Base-by-base conservation (phyloP, 148 eudicot genomes). In the Cornus controversa region DNA sequence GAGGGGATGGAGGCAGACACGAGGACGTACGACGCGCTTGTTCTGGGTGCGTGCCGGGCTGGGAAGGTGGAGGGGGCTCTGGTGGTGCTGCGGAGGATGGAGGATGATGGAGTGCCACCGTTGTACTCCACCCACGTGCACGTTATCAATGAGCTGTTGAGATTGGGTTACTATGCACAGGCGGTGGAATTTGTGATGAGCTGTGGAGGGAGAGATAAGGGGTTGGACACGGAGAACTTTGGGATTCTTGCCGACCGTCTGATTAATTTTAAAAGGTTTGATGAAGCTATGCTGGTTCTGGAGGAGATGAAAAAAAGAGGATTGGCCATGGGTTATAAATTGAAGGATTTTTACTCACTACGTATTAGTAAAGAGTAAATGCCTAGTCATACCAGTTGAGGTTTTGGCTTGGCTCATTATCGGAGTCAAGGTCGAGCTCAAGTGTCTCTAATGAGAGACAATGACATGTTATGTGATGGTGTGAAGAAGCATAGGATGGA, bases 21-120 rank as follows among this genome's bases (percentile, higher is more conserved):
- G 26, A 82, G 86, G 70, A 89, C 93, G 34, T 91, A 91, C 50
- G 91, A 91, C 66, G 91, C 92, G 5, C 82, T 91, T 77, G 92
- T 91, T 28, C 42, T 89, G 81, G 91, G 91, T 8, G 92, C 93
- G 67, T 91, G 95, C 57, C 83, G 80, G 82, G 85, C 82, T 1
- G 91, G 90, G 76, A 91, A 79, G 66, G 75, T 89, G 68, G 93
- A 89, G 10, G 93, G 82, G 54, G 93, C 88, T 22, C 14, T 91
- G 65, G 81, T 70, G 72, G 23, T 91, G 40, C 50, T 91, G 80
- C 76, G 89, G 81, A 80, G 85, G 80, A 88, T 84, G 78, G 66
- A 75, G 78, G 89, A 83, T 27, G 87, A 88, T 18, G 81, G 80
- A 45, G 81, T 86, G 66, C 73, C 79, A 58, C 57, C 83, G 63